Evolutionary conservation across 1,284 basidiomycete genomes (phyloP).

Genomic region (Tilletia caries): DNA sequence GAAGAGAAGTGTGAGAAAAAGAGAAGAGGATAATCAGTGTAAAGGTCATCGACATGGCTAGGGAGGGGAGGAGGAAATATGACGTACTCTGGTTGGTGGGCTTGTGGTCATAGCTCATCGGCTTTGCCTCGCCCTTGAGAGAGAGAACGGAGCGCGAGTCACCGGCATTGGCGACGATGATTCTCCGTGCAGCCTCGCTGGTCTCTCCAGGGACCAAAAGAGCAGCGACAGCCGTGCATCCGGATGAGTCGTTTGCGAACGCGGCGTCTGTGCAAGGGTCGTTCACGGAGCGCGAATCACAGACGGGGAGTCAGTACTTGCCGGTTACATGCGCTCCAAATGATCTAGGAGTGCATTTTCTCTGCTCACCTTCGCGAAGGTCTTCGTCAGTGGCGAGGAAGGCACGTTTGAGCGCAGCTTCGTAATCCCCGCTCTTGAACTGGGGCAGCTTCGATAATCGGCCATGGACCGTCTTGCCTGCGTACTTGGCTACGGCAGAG

Average conservation of each 20-base stretch:
- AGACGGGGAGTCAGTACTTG: slow-evolving; percentile 13
- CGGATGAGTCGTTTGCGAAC: slow-evolving; percentile 85
- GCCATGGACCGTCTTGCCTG: slow-evolving; percentile 82
- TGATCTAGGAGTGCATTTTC: no score
- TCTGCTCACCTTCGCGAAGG: slow-evolving; percentile 68
- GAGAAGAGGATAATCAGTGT: neutral
- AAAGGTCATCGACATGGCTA: neutral
- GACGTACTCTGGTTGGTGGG: slow-evolving; percentile 78
- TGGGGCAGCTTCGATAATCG: slow-evolving; percentile 70
- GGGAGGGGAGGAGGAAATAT: neutral
- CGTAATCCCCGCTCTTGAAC: slow-evolving; percentile 70
- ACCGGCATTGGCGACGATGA: slow-evolving; percentile 77
- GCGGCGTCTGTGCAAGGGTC: slow-evolving; percentile 65
- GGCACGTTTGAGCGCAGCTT: slow-evolving; percentile 75
- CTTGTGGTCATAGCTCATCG: slow-evolving; percentile 93
- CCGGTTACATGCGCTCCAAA: neutral
- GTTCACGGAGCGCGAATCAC: neutral
- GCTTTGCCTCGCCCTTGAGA: slow-evolving; percentile 77
- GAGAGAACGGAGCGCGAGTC: slow-evolving; percentile 92
- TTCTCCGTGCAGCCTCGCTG: slow-evolving; percentile 27
- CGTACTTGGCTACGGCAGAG: slow-evolving; percentile 80
- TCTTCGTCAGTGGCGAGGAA: slow-evolving; percentile 95
- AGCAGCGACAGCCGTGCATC: slow-evolving; percentile 91
- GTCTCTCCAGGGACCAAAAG: slow-evolving; percentile 41
- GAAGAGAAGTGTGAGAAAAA: neutral